Percentiles rank a stretch among this genome's conserved stretches.
These are phyloP conservation scores for Tricholoma saponaceum DNA, from an alignment of 768 basidiomycete genomes.

Conservation along the genomic window DNA sequence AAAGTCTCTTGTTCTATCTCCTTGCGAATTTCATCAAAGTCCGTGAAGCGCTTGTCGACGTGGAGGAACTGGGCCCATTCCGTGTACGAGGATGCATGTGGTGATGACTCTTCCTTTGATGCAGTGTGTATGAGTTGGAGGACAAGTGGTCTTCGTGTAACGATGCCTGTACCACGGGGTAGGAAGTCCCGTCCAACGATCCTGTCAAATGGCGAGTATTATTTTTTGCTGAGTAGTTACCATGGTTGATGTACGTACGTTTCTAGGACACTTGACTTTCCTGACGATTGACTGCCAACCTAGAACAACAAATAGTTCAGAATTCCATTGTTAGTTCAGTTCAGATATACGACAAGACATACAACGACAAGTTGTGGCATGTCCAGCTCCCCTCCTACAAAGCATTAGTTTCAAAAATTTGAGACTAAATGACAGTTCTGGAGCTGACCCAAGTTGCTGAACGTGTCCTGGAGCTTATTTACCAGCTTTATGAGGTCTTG, in stretches of 20 bases:
- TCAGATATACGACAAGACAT: slow-evolving; percentile 28
- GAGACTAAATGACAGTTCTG: neutral
- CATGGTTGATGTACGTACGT: slow-evolving; percentile 56
- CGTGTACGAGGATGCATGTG: slow-evolving; percentile 44
- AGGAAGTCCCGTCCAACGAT: slow-evolving; percentile 95
- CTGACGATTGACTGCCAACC: slow-evolving; percentile 96
- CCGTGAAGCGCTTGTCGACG: slow-evolving; percentile 94
- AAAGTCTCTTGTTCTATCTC: slow-evolving; percentile 99
- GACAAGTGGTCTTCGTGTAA: slow-evolving; percentile 92
- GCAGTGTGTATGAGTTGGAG: slow-evolving; percentile 95
- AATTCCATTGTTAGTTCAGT: neutral
- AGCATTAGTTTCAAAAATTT: neutral
- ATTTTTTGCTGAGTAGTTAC: slow-evolving; percentile 3
- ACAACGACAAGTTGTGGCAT: slow-evolving; percentile 92
- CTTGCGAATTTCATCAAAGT: slow-evolving; percentile 88
- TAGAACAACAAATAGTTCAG: slow-evolving; percentile 24
- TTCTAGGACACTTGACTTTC: slow-evolving; percentile 95
- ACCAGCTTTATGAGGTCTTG: slow-evolving; percentile 91
- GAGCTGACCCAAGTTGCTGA: slow-evolving; percentile 75
- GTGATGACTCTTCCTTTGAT: slow-evolving; percentile 43
- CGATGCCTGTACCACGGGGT: slow-evolving; percentile 88
- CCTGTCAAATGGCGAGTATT: slow-evolving; percentile 32
- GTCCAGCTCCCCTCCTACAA: slow-evolving; percentile 79
- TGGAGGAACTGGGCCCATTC: slow-evolving; percentile 99
- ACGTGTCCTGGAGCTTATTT: slow-evolving; percentile 93